Conservation (phyloP, 495 filamentous ascomycete genomes). For the Penicillium argentinense region DNA sequence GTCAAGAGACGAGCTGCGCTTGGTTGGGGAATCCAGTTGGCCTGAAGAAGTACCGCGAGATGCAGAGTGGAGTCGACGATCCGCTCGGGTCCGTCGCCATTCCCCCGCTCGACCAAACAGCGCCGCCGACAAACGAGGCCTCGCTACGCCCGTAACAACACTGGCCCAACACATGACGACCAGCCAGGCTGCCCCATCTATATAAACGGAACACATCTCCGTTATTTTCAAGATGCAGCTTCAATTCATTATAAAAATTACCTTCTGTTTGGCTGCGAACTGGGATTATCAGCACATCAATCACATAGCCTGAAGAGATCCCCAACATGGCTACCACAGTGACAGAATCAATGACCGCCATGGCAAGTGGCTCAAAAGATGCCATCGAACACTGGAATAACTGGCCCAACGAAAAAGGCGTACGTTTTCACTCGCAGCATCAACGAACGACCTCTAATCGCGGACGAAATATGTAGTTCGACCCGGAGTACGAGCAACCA, state of each 20-base stretch:
- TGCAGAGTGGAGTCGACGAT: slow-evolving; percentile 7
- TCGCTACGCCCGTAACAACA: neutral
- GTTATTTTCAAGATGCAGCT: too few relatives aligned
- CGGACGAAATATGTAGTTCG: slow-evolving; percentile 37
- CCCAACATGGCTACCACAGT: slow-evolving; percentile 14
- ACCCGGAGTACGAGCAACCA: slow-evolving; percentile 48
- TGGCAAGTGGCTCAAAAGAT: neutral
- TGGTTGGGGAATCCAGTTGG: too few relatives aligned
- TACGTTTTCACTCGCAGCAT: slow-evolving; percentile 2
- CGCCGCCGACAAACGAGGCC: neutral
- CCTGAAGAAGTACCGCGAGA: too few relatives aligned
- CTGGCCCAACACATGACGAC: too few relatives aligned
- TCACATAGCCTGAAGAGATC: too few relatives aligned
- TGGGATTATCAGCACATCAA: too few relatives aligned
- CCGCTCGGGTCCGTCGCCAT: slow-evolving; percentile 19
- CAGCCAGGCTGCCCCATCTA: too few relatives aligned
- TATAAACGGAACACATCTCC: too few relatives aligned
- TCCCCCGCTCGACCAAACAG: slow-evolving; percentile 16
- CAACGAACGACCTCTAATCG: neutral
- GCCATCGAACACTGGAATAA: slow-evolving; percentile 17
- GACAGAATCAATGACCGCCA: neutral
- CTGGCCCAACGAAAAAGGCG: slow-evolving; percentile 29
- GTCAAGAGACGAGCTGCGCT: too few relatives aligned
- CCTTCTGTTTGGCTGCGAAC: too few relatives aligned
- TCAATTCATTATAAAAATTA: too few relatives aligned